Percentiles rank a stretch among this genome's conserved stretches.
Conservation (phyloP, 352 stramenopile species). For the Globisporangium ultimum region DNA sequence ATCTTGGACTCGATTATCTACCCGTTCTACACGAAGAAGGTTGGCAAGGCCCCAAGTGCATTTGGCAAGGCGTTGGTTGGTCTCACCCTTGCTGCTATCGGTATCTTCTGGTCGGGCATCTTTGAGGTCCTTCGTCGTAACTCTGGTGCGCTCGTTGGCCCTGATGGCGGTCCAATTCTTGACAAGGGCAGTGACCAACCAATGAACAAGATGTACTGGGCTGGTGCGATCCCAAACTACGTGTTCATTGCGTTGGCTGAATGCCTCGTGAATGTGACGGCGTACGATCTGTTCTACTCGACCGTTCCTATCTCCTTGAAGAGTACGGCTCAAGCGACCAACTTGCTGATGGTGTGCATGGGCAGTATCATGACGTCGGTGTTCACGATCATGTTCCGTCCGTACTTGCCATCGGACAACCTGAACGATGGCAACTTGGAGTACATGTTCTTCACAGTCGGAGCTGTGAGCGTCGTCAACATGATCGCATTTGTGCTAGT, state of each 20-base stretch:
- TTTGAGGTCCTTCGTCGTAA: constrained; percentile 59
- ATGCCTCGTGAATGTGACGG: constrained; percentile 60
- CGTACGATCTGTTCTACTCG: constrained; percentile 61
- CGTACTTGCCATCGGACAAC: constrained; percentile 43
- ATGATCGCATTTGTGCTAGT: constrained; percentile 40
- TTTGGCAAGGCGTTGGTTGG: too few species aligned
- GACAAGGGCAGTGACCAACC: constrained; percentile 37
- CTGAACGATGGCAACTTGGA: constrained; percentile 63
- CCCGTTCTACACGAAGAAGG: too few species aligned
- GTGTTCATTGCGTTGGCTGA: constrained; percentile 53
- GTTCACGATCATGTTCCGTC: constrained; percentile 63
- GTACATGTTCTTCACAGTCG: constrained; percentile 71
- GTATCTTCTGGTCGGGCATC: background rate
- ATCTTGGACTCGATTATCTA: too few species aligned
- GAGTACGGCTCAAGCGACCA: constrained; percentile 52
- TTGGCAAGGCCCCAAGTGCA: too few species aligned
- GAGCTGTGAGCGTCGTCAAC: constrained; percentile 47
- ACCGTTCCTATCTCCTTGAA: constrained; percentile 51
- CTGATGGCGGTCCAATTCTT: constrained; percentile 28
- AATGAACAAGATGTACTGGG: constrained; percentile 66
- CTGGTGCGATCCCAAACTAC: constrained; percentile 46
- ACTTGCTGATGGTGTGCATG: constrained; percentile 58
- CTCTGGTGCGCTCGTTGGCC: constrained; percentile 28
- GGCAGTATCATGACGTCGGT: constrained; percentile 52
- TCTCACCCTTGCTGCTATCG: too few species aligned